phyloP scores from a whole-genome alignment of 2,329 filamentous ascomycete species.

The Arthrobotrys megalospora region DNA sequence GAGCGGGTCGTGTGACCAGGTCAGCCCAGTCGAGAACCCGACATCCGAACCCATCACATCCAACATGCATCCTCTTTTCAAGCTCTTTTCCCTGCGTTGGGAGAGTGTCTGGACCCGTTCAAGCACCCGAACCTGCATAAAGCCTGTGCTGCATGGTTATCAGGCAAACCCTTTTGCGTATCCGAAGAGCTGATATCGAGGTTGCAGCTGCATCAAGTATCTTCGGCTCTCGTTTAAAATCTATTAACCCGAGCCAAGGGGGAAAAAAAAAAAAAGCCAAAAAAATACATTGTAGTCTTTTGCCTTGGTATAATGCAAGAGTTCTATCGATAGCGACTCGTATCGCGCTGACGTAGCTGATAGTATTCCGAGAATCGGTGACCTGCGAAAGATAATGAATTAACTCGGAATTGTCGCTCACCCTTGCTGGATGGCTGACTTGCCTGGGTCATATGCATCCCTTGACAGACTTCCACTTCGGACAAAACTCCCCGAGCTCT shows the following conservation, averaged over 20 bases:
- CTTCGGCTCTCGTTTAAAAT: slow-evolving; percentile 15
- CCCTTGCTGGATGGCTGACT: slow-evolving; percentile 29
- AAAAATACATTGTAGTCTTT: not conserved
- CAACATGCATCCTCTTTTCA: not conserved
- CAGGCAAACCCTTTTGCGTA: slow-evolving; percentile 10
- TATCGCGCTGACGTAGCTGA: not conserved
- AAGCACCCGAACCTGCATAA: slow-evolving; percentile 24
- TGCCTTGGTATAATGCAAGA: not conserved
- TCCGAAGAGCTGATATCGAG: not conserved
- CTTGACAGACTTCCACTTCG: slow-evolving; percentile 30
- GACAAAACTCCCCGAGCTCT: slow-evolving; percentile 57
- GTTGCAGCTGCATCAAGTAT: not conserved
- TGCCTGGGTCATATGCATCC: slow-evolving; percentile 20
- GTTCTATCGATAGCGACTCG: not conserved
- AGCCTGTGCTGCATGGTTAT: slow-evolving; percentile 22
- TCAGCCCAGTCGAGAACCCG: slow-evolving; percentile 28
- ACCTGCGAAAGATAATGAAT: slow-evolving; percentile 15
- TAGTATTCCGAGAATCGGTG: not conserved
- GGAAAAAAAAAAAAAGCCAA: not conserved
- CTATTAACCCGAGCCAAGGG: not conserved
- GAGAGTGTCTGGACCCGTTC: slow-evolving; percentile 12
- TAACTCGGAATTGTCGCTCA: slow-evolving; percentile 35
- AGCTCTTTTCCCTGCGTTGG: not conserved
- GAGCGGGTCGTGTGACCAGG: slow-evolving; percentile 26
- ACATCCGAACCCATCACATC: slow-evolving; percentile 22